A percentile compares a stretch with the other conserved stretches of the same genome.
Conservation (phyloP, 441 rosid genomes). For the Pelargonium cotyledonis region DNA sequence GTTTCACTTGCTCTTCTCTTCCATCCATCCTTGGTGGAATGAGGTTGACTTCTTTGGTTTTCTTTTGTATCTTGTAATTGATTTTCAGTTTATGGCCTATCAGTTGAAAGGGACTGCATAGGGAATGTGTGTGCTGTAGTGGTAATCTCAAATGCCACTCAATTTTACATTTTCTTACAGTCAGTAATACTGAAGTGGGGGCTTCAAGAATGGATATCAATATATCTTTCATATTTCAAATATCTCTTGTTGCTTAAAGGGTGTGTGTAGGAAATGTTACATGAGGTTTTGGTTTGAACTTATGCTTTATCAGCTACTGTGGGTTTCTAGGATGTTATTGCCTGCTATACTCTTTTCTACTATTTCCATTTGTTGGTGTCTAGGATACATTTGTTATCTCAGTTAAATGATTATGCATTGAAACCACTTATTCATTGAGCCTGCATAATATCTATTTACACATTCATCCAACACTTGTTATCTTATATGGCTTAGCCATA, state of each 20-base stretch:
- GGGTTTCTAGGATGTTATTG: neutral
- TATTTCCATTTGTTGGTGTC: neutral
- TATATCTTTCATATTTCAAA: neutral
- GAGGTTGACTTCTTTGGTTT: neutral
- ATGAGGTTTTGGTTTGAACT: neutral
- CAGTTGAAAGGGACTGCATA: neutral
- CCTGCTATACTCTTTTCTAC: neutral
- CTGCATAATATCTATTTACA: neutral
- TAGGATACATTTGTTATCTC: neutral
- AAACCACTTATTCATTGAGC: neutral
- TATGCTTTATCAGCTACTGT: neutral
- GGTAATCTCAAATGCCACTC: neutral
- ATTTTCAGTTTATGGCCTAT: neutral
- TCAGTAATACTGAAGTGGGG: neutral
- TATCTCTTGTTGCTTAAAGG: no score
- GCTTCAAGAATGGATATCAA: neutral
- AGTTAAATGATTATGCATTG: conserved; percentile 1
- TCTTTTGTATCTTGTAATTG: neutral
- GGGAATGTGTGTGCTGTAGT: conserved; percentile 1
- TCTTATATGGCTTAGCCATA: neutral
- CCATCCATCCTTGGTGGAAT: neutral
- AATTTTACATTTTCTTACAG: neutral
- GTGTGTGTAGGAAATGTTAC: neutral
- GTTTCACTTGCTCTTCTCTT: no score
- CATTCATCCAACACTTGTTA: conserved; percentile 1